Conservation (phyloP, 73 alveolate genomes). For the Effrenium voratum region DNA sequence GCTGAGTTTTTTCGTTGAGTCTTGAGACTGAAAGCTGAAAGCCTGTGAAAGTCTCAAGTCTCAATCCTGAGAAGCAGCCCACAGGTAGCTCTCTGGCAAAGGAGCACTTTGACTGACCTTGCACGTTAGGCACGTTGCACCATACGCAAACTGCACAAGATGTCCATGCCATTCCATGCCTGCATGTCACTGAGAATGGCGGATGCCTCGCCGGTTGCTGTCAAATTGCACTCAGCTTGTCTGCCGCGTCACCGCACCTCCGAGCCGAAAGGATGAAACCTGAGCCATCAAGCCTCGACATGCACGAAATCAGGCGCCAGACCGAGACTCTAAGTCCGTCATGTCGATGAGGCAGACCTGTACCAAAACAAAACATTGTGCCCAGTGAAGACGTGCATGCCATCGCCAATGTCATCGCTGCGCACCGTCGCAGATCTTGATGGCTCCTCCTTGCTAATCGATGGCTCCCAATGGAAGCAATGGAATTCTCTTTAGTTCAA, state of each 20-base stretch:
- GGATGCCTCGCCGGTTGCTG: background rate
- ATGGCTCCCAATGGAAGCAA: too few species aligned
- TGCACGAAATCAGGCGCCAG: background rate
- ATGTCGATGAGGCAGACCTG: conserved; percentile 33
- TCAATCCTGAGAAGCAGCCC: background rate
- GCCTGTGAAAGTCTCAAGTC: background rate
- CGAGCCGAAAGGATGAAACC: background rate
- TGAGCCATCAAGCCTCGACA: background rate
- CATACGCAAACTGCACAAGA: background rate
- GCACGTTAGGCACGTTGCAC: background rate
- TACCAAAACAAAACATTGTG: too few species aligned
- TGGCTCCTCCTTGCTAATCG: too few species aligned
- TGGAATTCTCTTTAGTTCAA: background rate
- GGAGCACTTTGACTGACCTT: background rate
- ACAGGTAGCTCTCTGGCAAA: conserved; percentile 71
- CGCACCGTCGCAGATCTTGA: too few species aligned
- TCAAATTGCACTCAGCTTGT: too few species aligned
- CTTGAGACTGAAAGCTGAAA: background rate
- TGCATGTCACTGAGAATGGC: background rate
- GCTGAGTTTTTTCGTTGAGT: background rate
- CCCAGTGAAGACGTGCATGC: too few species aligned
- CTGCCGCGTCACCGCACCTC: background rate
- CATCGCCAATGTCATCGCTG: too few species aligned
- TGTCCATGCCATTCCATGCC: background rate
- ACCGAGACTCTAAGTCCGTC: conserved; percentile 1